Conservation (phyloP, 768 basidiomycete genomes). For the Lactarius indigo region DNA sequence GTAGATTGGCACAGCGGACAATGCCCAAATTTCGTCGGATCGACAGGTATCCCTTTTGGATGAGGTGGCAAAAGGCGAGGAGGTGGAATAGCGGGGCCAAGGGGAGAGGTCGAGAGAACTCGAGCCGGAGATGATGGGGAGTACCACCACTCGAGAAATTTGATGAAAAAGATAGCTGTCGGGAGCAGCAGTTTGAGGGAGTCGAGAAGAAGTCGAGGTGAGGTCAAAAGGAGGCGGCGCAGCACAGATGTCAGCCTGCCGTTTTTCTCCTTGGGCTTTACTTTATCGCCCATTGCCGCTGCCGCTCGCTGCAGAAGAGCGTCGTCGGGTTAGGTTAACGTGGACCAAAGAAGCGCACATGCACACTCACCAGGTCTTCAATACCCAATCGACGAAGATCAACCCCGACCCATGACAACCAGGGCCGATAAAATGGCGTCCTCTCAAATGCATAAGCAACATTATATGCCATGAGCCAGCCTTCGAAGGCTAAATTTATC, state of each 20-base stretch:
- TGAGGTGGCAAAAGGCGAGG: conserved; percentile 74
- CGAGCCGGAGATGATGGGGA: conserved; percentile 86
- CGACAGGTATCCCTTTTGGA: conserved; percentile 64
- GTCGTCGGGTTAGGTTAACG: conserved; percentile 13
- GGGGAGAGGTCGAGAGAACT: conserved; percentile 56
- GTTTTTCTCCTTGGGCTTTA: conserved; percentile 27
- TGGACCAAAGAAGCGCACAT: conserved; percentile 2
- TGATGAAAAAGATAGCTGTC: conserved; percentile 90
- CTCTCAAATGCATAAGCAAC: conserved; percentile 86
- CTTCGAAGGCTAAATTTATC: conserved; percentile 70
- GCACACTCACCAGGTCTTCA: conserved; percentile 67
- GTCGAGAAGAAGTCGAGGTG: conserved; percentile 67
- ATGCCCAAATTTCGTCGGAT: conserved; percentile 63
- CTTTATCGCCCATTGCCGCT: conserved; percentile 25
- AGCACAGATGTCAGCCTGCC: conserved; percentile 43
- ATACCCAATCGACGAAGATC: conserved; percentile 75
- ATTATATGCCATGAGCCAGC: conserved; percentile 82
- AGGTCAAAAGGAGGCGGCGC: conserved; percentile 44
- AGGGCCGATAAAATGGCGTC: conserved; percentile 85
- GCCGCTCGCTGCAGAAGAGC: conserved; percentile 29
- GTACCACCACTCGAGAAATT: conserved; percentile 99
- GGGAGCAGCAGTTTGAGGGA: conserved; percentile 78
- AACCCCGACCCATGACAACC: conserved; percentile 82
- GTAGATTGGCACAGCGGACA: conserved; percentile 76
- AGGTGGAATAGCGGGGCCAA: conserved; percentile 71